Conservation (phyloP, 1,139 yeast species). For the Dujonia santamariae region DNA sequence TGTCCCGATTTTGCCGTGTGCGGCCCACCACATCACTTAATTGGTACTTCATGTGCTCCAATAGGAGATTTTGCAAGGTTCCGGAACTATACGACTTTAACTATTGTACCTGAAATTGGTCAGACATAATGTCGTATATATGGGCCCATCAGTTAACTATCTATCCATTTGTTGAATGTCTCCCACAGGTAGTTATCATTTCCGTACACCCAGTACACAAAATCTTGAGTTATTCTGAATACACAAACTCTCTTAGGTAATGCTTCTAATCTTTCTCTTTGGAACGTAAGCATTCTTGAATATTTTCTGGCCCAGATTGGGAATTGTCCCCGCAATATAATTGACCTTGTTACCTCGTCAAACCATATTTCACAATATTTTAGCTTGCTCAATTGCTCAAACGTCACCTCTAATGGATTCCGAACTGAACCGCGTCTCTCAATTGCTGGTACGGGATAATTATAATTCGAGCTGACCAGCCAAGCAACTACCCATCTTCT, state of each 20-base stretch:
- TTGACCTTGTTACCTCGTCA: background rate
- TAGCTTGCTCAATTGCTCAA: background rate
- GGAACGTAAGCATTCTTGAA: constrained; percentile 7
- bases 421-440: too few relatives aligned
- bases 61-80: too few relatives aligned
- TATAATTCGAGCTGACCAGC: constrained; percentile 9
- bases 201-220: constrained; percentile 6
- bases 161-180: constrained; percentile 2
- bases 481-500: constrained; percentile 21
- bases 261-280: constrained; percentile 1
- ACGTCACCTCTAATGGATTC: background rate
- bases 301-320: constrained; percentile 10
- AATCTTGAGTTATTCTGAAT: constrained; percentile 2
- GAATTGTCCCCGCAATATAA: constrained; percentile 7
- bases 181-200: constrained; percentile 4
- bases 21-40: too few relatives aligned
- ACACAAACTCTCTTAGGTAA: background rate
- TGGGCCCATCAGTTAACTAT: too few relatives aligned
- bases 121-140: too few relatives aligned
- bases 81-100: too few relatives aligned
- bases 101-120: too few relatives aligned
- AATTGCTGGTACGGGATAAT: background rate
- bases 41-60: too few relatives aligned
- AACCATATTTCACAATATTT: background rate
- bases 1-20: too few relatives aligned